A percentile compares a stretch with the other conserved stretches of the same genome.
phyloP scores from a whole-genome alignment of 2,329 filamentous ascomycete genomes.

The Sporothrix phasma region DNA sequence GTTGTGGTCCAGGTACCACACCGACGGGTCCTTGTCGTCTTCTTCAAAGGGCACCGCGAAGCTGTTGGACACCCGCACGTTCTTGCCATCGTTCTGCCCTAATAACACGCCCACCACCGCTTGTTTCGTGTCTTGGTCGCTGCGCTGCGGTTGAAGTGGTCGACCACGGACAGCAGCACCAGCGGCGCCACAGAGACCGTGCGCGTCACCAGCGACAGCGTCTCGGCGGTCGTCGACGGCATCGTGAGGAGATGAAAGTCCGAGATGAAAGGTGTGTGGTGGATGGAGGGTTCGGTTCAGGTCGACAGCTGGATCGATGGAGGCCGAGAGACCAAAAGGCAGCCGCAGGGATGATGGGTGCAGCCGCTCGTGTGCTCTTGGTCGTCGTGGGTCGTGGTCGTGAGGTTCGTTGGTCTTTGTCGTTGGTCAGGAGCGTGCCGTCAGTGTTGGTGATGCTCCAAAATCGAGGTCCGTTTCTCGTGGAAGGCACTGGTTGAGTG shows the following conservation, averaged over 20 bases:
- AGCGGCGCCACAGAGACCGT: conserved; percentile 96
- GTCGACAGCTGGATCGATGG: background rate
- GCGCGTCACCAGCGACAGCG: conserved; percentile 84
- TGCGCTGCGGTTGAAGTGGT: conserved; percentile 91
- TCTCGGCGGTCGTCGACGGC: conserved; percentile 95
- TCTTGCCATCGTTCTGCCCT: conserved; percentile 92
- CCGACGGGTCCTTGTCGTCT: conserved; percentile 94
- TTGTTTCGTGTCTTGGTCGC: conserved; percentile 75
- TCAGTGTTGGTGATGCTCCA: background rate
- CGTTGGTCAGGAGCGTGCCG: background rate
- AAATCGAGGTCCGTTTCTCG: conserved; percentile 1
- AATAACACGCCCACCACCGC: conserved; percentile 91
- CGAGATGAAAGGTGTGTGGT: background rate
- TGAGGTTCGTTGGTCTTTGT: background rate
- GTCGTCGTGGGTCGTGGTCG: background rate
- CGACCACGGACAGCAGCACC: conserved; percentile 93
- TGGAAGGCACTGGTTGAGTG: conserved; percentile 5
- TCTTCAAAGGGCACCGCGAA: conserved; percentile 98
- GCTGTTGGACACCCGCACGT: conserved; percentile 95
- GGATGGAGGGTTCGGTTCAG: background rate
- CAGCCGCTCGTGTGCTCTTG: background rate
- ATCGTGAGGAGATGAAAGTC: conserved; percentile 40
- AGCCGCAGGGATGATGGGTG: background rate
- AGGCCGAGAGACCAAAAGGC: background rate
- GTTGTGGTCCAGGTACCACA: conserved; percentile 99